These are phyloP conservation scores for Emydomyces testavorans DNA, from an alignment of 2,329 filamentous ascomycete species.

Conservation along the genomic window DNA sequence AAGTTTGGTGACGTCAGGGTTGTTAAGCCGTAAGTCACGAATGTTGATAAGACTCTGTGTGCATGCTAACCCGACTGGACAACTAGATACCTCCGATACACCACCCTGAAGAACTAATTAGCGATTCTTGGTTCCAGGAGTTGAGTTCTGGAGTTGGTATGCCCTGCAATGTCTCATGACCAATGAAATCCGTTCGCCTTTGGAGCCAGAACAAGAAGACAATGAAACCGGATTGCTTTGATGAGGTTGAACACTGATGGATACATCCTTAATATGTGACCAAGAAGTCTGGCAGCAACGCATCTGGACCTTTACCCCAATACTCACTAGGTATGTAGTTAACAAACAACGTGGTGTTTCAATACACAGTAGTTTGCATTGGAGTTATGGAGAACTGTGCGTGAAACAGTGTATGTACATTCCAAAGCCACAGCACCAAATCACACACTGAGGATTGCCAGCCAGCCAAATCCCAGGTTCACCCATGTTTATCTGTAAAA, in stretches of 20 bases:
- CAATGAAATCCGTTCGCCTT: background rate
- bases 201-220: background rate
- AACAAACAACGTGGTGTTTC: too few relatives aligned
- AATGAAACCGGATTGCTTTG: background rate
- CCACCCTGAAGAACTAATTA: conserved; percentile 25
- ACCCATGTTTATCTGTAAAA: background rate
- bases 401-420: too few relatives aligned
- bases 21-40: conserved; percentile 43
- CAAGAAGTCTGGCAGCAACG: too few relatives aligned
- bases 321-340: too few relatives aligned
- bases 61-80: background rate
- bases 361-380: too few relatives aligned
- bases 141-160: background rate
- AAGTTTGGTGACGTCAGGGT: conserved; percentile 65
- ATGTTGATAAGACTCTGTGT: background rate
- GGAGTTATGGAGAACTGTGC: too few relatives aligned
- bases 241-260: background rate
- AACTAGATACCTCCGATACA: conserved; percentile 29
- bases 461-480: too few relatives aligned
- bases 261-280: too few relatives aligned
- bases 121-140: background rate
- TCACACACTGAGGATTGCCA: too few relatives aligned
- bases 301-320: too few relatives aligned
- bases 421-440: too few relatives aligned
- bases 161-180: background rate